Percentiles rank a stretch among this genome's conserved stretches.
Evolutionary conservation across 305 asterid genomes (phyloP).

Genomic region (Fraxinus velutina): DNA sequence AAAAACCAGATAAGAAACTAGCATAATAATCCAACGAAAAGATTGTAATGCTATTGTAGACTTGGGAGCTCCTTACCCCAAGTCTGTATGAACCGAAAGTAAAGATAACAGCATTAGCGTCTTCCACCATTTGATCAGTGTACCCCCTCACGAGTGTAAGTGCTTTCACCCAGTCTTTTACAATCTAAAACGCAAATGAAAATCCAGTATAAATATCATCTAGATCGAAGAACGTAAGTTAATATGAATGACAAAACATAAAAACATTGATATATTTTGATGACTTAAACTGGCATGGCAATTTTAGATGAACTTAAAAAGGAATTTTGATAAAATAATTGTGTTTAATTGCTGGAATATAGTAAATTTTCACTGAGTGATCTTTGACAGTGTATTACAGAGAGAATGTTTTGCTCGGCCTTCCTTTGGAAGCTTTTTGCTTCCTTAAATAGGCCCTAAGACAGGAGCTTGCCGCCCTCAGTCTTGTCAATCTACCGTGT

Average conservation of each 20-base stretch:
- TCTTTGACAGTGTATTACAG: neutral
- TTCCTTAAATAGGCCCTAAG: neutral
- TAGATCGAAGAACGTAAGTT: constrained; percentile 10
- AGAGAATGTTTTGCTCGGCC: neutral
- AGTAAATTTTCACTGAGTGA: neutral
- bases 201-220: neutral
- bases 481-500: neutral
- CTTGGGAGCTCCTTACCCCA: constrained; percentile 55
- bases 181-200: constrained; percentile 43
- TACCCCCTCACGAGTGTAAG: constrained; percentile 73
- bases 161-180: constrained; percentile 83
- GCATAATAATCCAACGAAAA: neutral
- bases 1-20: neutral
- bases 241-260: neutral
- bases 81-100: constrained; percentile 96
- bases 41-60: neutral
- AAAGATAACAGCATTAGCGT: constrained; percentile 81
- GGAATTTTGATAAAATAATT: neutral
- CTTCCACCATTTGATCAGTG: constrained; percentile 87
- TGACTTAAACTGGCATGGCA: neutral
- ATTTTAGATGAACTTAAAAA: neutral
- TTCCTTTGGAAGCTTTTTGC: neutral
- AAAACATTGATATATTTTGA: neutral
- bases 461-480: neutral
- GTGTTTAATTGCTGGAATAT: neutral